These are phyloP conservation scores for Schizonepeta tenuifolia DNA, from an alignment of 257 asterid genomes.

Conservation along the genomic window DNA sequence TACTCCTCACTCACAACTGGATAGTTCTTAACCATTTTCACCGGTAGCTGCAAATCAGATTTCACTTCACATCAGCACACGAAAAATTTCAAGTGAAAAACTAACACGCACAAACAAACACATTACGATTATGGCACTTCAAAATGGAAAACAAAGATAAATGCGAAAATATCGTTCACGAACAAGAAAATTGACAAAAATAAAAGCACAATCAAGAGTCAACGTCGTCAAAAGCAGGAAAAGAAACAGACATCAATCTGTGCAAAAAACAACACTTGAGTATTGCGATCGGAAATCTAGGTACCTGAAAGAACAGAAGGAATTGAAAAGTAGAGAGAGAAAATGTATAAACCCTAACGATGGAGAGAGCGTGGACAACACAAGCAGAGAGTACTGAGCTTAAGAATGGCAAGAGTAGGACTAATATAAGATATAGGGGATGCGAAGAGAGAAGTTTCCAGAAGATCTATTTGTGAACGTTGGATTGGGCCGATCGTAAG, in stretches of 20 bases:
- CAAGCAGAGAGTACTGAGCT: slow-evolving; percentile 34
- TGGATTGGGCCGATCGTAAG: slow-evolving; percentile 47
- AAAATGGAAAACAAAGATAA: neutral
- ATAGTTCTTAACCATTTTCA: slow-evolving; percentile 73
- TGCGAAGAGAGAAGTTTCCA: slow-evolving; percentile 43
- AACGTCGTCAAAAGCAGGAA: slow-evolving; percentile 18
- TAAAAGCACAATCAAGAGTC: slow-evolving; percentile 23
- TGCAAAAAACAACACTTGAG: neutral
- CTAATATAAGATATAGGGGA: slow-evolving; percentile 21
- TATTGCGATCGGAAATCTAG: slow-evolving; percentile 20
- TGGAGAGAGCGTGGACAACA: slow-evolving; percentile 48
- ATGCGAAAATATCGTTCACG: neutral
- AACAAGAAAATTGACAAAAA: neutral
- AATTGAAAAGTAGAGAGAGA: slow-evolving; percentile 12
- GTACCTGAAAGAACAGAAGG: slow-evolving; percentile 38
- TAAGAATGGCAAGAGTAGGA: neutral
- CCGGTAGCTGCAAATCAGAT: slow-evolving; percentile 30
- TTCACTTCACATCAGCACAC: neutral
- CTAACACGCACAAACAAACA: neutral
- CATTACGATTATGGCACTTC: neutral
- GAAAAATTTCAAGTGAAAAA: neutral
- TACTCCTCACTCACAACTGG: slow-evolving; percentile 87
- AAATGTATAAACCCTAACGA: slow-evolving; percentile 1
- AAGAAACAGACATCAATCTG: neutral
- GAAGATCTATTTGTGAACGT: slow-evolving; percentile 36